These are phyloP conservation scores for Tulasnella sp. DNA, from an alignment of 768 basidiomycete genomes.

Conservation along the genomic window DNA sequence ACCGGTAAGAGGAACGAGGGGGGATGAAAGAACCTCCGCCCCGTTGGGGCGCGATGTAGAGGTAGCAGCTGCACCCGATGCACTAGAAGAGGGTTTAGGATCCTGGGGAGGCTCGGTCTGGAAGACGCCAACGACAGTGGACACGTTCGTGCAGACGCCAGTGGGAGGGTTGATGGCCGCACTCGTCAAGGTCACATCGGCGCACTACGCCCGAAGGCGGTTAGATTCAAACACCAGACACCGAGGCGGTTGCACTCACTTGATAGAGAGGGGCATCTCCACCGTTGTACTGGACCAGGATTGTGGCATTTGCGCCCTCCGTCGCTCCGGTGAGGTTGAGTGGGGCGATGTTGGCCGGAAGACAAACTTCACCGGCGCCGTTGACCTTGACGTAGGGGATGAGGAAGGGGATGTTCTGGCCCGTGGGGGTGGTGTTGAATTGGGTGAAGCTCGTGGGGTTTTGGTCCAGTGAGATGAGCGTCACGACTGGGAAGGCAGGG, in stretches of 20 bases:
- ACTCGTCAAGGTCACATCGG: constrained; percentile 60
- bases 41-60: no score
- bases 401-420: constrained; percentile 27
- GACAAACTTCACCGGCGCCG: constrained; percentile 53
- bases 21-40: no score
- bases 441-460: constrained; percentile 51
- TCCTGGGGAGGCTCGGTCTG: no score
- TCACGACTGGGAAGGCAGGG: constrained; percentile 33
- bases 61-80: no score
- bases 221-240: background rate
- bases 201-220: constrained; percentile 38
- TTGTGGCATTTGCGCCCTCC: constrained; percentile 60
- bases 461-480: constrained; percentile 32
- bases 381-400: constrained; percentile 38
- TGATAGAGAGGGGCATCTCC: constrained; percentile 65
- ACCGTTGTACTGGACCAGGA: constrained; percentile 54
- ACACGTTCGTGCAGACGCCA: constrained; percentile 14
- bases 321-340: constrained; percentile 39
- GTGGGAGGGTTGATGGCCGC: constrained; percentile 38
- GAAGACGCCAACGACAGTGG: background rate
- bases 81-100: no score
- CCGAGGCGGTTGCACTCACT: constrained; percentile 29
- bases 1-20: no score
- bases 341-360: constrained; percentile 47
- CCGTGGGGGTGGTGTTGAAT: constrained; percentile 38